Percentiles rank a stretch among this genome's conserved stretches.
These are phyloP conservation scores for Rhodamnia argentea DNA, from an alignment of 345 rosid species.

Conservation along the genomic window DNA sequence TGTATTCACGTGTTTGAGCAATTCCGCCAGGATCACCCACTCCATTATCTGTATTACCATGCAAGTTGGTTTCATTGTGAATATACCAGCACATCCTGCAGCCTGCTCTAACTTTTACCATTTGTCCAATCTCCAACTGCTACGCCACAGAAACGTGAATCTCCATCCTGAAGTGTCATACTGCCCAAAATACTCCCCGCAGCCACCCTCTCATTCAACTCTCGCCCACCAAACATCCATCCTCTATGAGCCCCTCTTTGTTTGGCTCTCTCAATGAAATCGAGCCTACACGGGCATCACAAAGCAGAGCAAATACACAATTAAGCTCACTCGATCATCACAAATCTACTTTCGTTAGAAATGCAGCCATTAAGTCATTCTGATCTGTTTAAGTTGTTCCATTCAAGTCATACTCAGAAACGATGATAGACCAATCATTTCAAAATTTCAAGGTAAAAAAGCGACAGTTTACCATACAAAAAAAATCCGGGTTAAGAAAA, in stretches of 20 bases:
- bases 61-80: not conserved
- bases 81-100: not conserved
- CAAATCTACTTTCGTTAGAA: not conserved
- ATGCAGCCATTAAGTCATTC: not conserved
- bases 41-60: not conserved
- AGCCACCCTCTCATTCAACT: not conserved
- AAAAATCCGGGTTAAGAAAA: not conserved
- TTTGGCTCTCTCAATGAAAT: not conserved
- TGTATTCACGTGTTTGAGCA: not conserved
- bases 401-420: not conserved
- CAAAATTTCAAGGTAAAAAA: not conserved
- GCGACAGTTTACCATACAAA: not conserved
- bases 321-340: not conserved
- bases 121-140: not conserved
- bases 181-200: not conserved
- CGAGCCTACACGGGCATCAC: not conserved
- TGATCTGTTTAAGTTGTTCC: not conserved
- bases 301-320: not conserved
- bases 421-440: not conserved
- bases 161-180: not conserved
- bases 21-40: not conserved
- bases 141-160: not conserved
- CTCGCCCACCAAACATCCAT: not conserved
- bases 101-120: not conserved
- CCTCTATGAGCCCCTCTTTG: not conserved